Base-by-base conservation (phyloP, 1,284 basidiomycete species). In the Ganoderma sinense region DNA sequence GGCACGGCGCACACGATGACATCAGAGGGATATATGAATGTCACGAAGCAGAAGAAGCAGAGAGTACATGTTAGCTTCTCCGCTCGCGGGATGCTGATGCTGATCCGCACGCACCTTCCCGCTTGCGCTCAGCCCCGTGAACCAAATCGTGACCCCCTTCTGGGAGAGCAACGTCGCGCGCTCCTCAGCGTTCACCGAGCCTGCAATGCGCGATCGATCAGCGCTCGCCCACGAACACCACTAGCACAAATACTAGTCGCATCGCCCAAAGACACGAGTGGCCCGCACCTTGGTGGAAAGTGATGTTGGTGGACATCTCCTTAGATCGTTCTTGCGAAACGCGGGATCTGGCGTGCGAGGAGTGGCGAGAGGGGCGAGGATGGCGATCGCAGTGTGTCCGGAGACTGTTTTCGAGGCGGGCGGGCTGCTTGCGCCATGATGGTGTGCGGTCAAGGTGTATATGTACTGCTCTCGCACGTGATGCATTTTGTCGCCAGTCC, bases 41-140 rank as follows among this genome's bases (percentile, higher is more conserved):
- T 43, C 51, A 13, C 48, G 51, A 53, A 53, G 51, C 51, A 33
- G 53, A 33, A 26, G 45, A 33, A 26, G 45, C 41, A 48, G 20
- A 23, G 4, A 14, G 23, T 14, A 31, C 29, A 33, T 29, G 53
- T 56, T 18, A 56, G 53, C 31, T 55, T 13, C 53, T 33, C 53
- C 53, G 56, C n/a, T 36, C 18, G n/a, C 56, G 56, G 31, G 56
- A 39, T 33, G 56, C 33, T 23, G 56, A 16, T 11, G 45, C 40
- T 45, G 64, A 61, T 56, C 43, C 40, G 11, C 31, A 62, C 84
- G 66, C 56, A 94, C 94, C 88, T 97, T 97, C 68, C 96, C 96
- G 77, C 91, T 93, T 33, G 94, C 96, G 76, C 93, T 95, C 40
- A 97, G 88, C 31, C 97, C 97, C n/a, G 97, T 98, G 70, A 98